Base-by-base conservation (phyloP, 306 rosid genomes). In the Carpinus fangiana region DNA sequence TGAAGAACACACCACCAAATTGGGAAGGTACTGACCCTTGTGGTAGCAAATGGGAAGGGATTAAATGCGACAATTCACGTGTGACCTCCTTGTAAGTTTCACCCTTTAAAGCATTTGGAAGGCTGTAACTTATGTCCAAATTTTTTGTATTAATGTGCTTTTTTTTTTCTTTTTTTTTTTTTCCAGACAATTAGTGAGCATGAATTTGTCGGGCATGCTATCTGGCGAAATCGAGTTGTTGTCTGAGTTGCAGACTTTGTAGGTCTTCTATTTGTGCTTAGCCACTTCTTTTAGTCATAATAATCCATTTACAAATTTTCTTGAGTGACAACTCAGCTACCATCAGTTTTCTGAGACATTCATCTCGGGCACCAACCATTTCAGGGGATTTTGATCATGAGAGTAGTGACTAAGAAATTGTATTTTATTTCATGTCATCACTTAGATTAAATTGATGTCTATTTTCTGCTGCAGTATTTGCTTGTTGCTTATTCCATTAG, bases 21-120 rank as follows among this genome's bases (percentile, higher is more conserved):
- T 88, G 91, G 91, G 78, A 6, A 17, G 75, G 70, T 28, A 46
- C 82, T 4, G 75, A 88, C 83, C 87, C 89, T 73, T 85, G 87
- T 46, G 87, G 74, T 31, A 81, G 45, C 50, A 20, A 13, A 23
- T 88, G 91, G 90, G 80, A 16, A 0, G 89, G 87, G 56, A 85
- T 87, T 76, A 20, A 48, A 64, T 87, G 90, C 76, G 12, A 1
- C 43, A 51, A 76, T 45, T 23, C 80, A 52, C 85, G 84, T 4
- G 54, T 87, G 70, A 80, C 51, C 46, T n/a, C 80, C 78, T 75
- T 87, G 90, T 87, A 82, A 28, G 46, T 31, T 65, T 18, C 71
- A 8, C 0, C 12, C 23, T 17, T 65, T 8, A 17, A 16, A 16
- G 2, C 71, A 17, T 7, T 66, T 66, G 8, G 23, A 18, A 36